A percentile compares a stretch with the other conserved stretches of the same genome.
phyloP scores from a whole-genome alignment of 495 filamentous ascomycete genomes.

The Penicillium nucicola region DNA sequence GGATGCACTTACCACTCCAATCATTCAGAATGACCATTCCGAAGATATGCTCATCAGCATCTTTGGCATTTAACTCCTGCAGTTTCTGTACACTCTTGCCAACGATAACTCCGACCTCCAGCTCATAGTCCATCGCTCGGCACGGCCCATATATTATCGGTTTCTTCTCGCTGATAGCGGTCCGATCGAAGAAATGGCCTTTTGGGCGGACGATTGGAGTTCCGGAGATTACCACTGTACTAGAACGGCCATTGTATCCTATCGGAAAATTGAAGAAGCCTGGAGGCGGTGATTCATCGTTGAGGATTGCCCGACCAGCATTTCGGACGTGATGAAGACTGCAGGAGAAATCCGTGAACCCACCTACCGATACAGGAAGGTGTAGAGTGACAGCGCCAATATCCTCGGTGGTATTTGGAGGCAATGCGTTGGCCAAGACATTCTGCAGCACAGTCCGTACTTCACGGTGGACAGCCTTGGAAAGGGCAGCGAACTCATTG shows the following conservation, averaged over 20 bases:
- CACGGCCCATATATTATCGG: conserved; percentile 50
- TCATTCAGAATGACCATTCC: conserved; percentile 85
- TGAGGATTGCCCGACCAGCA: conserved; percentile 28
- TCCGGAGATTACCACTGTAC: conserved; percentile 67
- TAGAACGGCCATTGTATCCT: conserved; percentile 71
- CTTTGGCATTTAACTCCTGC: conserved; percentile 21
- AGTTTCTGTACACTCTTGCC: conserved; percentile 32
- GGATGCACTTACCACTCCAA: conserved; percentile 71
- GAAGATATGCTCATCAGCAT: conserved; percentile 74
- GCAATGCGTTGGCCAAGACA: conserved; percentile 43
- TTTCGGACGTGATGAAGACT: conserved; percentile 34
- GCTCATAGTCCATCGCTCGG: conserved; percentile 70
- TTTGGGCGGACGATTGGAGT: conserved; percentile 65
- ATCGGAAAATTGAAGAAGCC: conserved; percentile 34
- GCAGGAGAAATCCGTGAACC: conserved; percentile 78
- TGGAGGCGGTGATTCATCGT: conserved; percentile 32
- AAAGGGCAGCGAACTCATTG: conserved; percentile 72
- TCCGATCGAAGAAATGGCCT: conserved; percentile 63
- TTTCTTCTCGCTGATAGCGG: conserved; percentile 15
- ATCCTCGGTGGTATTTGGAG: conserved; percentile 43
- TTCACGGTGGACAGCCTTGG: conserved; percentile 57
- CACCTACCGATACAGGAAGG: conserved; percentile 72
- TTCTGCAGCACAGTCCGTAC: conserved; percentile 47
- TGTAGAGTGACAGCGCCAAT: conserved; percentile 62
- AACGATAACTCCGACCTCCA: conserved; percentile 79